phyloP scores from a whole-genome alignment of 495 filamentous ascomycete genomes.

The Penicillium paxilli region DNA sequence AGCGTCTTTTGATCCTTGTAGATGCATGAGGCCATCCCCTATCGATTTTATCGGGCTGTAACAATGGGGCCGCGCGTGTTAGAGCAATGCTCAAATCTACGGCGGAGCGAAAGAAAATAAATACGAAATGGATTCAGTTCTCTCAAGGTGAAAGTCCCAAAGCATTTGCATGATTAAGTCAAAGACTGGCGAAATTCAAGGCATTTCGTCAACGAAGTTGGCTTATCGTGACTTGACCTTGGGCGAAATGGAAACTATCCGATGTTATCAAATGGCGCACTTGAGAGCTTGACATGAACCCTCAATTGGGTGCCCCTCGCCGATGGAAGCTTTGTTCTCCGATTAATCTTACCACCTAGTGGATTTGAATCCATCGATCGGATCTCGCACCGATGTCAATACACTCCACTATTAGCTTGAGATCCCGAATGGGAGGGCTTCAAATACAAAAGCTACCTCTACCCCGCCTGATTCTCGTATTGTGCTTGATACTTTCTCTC shows the following conservation, averaged over 20 bases:
- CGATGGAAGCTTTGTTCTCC: background rate
- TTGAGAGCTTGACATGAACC: no score
- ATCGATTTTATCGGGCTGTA: background rate
- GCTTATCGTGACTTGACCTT: background rate
- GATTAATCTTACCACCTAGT: no score
- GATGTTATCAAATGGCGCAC: no score
- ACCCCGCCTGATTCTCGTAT: background rate
- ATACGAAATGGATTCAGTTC: no score
- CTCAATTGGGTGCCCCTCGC: background rate
- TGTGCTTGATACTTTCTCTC: background rate
- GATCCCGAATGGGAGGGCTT: background rate
- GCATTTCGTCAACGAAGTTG: background rate
- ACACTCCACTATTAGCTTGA: no score
- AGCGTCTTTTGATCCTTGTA: background rate
- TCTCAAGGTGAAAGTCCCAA: no score
- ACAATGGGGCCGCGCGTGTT: no score
- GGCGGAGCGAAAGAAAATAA: no score
- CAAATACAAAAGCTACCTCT: background rate
- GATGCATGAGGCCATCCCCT: background rate
- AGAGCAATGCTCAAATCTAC: background rate
- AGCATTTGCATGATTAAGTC: background rate
- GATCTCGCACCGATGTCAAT: background rate
- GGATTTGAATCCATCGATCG: background rate
- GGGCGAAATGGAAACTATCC: background rate
- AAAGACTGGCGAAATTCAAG: no score